A percentile compares a stretch with the other conserved stretches of the same genome.
phyloP scores from a whole-genome alignment of 2,329 filamentous ascomycete species.

The Stromatinia cepivora region DNA sequence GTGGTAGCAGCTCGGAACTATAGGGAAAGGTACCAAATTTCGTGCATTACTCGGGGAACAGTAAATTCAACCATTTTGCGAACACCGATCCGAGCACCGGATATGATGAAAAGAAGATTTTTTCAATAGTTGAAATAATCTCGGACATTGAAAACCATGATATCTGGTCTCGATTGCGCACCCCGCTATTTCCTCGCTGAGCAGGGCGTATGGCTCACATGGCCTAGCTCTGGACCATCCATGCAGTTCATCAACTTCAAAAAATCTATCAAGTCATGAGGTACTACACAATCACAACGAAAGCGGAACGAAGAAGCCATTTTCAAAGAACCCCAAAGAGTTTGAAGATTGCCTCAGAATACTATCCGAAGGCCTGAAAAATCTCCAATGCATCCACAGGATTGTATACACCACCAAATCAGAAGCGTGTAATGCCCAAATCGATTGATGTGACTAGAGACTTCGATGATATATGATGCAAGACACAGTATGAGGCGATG shows the following conservation, averaged over 20 bases:
- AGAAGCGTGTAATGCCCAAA: background rate
- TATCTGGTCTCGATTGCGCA: conserved; percentile 11
- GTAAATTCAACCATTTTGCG: background rate
- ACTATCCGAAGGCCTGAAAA: conserved; percentile 11
- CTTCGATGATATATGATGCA: background rate
- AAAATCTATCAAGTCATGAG: conserved; percentile 18
- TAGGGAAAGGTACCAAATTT: background rate
- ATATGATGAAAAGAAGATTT: background rate
- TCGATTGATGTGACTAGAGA: background rate
- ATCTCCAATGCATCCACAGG: background rate
- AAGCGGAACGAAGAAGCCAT: conserved; percentile 16
- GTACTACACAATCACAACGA: conserved; percentile 24
- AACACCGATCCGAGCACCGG: background rate
- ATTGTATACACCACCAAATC: conserved; percentile 4
- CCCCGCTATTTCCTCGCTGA: conserved; percentile 14
- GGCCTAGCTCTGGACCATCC: conserved; percentile 14
- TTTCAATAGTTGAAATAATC: background rate
- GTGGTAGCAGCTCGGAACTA: background rate
- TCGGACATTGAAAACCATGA: background rate
- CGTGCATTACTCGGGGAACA: background rate
- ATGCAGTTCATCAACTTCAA: conserved; percentile 3
- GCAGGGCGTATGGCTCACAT: conserved; percentile 6
- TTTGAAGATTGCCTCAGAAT: conserved; percentile 9
- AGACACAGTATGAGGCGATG: conserved; percentile 1
- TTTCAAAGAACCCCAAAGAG: background rate